Conservation (phyloP, 2,329 filamentous ascomycete species). For the Anthostomella pinea region DNA sequence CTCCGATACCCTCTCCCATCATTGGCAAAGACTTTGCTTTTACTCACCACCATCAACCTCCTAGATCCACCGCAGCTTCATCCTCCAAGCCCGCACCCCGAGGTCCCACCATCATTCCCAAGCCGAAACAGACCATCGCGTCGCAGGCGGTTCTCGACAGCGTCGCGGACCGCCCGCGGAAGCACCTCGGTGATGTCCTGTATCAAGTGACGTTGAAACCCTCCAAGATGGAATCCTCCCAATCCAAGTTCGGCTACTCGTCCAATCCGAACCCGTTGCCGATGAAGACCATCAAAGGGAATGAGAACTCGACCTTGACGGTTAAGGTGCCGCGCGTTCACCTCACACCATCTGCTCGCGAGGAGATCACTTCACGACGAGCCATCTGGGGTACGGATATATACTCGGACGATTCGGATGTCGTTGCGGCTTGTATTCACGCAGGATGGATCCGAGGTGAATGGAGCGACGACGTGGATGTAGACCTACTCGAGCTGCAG, state of each 20-base stretch:
- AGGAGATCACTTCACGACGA: conserved; percentile 77
- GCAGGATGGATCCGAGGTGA: conserved; percentile 88
- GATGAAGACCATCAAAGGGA: conserved; percentile 65
- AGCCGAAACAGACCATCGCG: conserved; percentile 63
- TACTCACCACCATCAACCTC: conserved; percentile 51
- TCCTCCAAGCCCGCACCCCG: conserved; percentile 29
- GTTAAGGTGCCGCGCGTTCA: conserved; percentile 82
- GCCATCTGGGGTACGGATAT: conserved; percentile 92
- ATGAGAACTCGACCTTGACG: conserved; percentile 87
- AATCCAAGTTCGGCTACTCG: conserved; percentile 42
- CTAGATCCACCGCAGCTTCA: conserved; percentile 36
- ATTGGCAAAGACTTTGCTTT: conserved; percentile 39
- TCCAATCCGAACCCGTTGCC: conserved; percentile 71
- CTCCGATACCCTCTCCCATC: conserved; percentile 44
- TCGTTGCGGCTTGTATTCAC: conserved; percentile 89
- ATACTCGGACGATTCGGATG: conserved; percentile 94
- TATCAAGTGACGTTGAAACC: conserved; percentile 69
- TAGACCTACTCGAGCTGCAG: conserved; percentile 60
- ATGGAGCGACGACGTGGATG: conserved; percentile 76
- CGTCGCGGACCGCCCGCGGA: conserved; percentile 66
- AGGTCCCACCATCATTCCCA: conserved; percentile 46
- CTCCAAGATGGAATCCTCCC: conserved; percentile 43
- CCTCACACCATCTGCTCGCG: conserved; percentile 65
- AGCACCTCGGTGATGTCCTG: conserved; percentile 79
- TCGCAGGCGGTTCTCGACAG: conserved; percentile 70